These are phyloP conservation scores for Mycosphaerelloides madeirae DNA, from an alignment of 2,329 filamentous ascomycete species.

Conservation along the genomic window DNA sequence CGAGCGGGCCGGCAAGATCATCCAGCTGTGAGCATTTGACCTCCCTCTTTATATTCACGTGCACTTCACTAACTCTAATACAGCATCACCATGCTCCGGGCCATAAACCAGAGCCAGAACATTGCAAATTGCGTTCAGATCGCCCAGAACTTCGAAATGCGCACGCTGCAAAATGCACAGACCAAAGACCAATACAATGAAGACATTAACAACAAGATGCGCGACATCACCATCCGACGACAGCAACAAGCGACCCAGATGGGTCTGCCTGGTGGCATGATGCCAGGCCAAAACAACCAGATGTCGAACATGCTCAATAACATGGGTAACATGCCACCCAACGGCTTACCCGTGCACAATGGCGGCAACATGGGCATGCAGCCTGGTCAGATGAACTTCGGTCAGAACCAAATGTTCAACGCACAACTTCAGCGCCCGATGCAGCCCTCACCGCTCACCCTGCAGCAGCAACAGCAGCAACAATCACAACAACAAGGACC, in stretches of 20 bases:
- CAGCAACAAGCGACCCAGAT: constrained; percentile 13
- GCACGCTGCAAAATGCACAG: constrained; percentile 19
- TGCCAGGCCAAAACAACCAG: constrained; percentile 32
- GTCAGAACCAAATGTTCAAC: constrained; percentile 23
- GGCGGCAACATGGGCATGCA: constrained; percentile 17
- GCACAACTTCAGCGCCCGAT: constrained; percentile 26
- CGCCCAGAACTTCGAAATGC: constrained; percentile 25
- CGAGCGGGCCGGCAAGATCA: constrained; percentile 25
- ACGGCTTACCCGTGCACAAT: constrained; percentile 13
- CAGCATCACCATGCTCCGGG: constrained; percentile 21
- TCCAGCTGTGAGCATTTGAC: constrained; percentile 30
- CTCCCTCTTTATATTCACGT: not conserved
- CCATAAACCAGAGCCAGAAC: constrained; percentile 16
- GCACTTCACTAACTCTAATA: not conserved
- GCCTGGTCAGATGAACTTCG: constrained; percentile 19
- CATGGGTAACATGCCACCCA: constrained; percentile 20
- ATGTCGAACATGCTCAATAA: constrained; percentile 14
- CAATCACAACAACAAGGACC: constrained; percentile 22
- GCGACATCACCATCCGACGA: constrained; percentile 24
- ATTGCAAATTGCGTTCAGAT: constrained; percentile 22
- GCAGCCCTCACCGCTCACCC: constrained; percentile 25
- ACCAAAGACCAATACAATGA: constrained; percentile 27
- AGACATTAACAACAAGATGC: constrained; percentile 24
- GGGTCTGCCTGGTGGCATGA: constrained; percentile 11
- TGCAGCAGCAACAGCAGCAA: constrained; percentile 19